Percentiles rank a stretch among this genome's conserved stretches.
phyloP scores from a whole-genome alignment of 345 rosid genomes.

The Moricandia moricandioides region DNA sequence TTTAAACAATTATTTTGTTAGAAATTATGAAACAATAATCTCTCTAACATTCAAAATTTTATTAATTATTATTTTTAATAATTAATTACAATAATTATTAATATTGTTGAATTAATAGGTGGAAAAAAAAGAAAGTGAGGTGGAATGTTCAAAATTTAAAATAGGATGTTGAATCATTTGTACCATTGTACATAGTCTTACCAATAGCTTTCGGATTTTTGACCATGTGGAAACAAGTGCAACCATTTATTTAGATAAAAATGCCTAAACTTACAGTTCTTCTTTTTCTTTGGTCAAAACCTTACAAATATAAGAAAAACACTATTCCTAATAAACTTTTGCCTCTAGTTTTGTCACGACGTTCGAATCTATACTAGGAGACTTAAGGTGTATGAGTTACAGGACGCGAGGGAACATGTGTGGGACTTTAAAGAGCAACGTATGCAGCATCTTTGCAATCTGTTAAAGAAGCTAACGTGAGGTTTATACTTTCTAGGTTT shows the following conservation, averaged over 20 bases:
- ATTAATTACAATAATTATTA: too few relatives aligned
- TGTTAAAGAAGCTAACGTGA: constrained; percentile 87
- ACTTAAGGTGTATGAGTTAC: constrained; percentile 20
- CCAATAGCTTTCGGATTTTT: not conserved
- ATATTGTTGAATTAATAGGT: too few relatives aligned
- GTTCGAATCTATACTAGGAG: not conserved
- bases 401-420: constrained; percentile 70
- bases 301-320: not conserved
- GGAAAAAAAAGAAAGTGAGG: too few relatives aligned
- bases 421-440: constrained; percentile 79
- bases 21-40: too few relatives aligned
- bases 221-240: not conserved
- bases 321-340: not conserved
- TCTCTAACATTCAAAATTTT: too few relatives aligned
- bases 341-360: not conserved
- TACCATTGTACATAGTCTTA: too few relatives aligned
- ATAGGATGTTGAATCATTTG: too few relatives aligned
- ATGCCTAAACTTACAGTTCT: not conserved
- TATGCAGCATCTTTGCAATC: constrained; percentile 77
- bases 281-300: not conserved
- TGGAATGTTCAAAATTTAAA: too few relatives aligned
- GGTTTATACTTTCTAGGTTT: constrained; percentile 12
- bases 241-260: not conserved
- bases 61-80: too few relatives aligned
- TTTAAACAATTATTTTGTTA: too few relatives aligned